Base-by-base conservation (phyloP, 225 moss, liverwort and hornwort species). In the Rhytidiadelphus loreus region DNA sequence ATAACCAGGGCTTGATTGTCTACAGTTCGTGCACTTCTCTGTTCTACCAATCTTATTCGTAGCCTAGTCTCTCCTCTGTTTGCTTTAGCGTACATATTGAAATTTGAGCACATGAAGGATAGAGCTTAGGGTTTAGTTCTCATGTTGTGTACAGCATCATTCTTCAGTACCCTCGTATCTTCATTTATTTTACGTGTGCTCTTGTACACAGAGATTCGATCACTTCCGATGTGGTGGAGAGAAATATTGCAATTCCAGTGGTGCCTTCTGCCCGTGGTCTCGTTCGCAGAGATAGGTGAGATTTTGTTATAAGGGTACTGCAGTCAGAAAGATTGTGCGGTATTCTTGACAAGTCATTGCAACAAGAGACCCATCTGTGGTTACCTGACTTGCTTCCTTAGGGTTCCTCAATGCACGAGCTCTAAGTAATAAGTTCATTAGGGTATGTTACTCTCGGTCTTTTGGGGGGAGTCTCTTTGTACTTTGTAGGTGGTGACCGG, bases 221-320 rank as follows among this genome's bases (percentile, higher is more conserved):
- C 85, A 92, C 94, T 86, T 94, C 92, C 23, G 98, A 97, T 85
- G 94, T 89, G 82, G 91, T 93, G 71, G 98, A 99, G 88, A 96
- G 92, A 89, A 96, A 94, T 85, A 94, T 96, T 88, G 91, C 95
- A 82, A 96, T 97, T 89, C 97, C 98, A 88, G 93, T 93, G 66
- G 91, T 91, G 81, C 88, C 87, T 57, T 69, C 94, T 83, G 90
- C 94, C 65, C 96, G 97, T 89, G 96, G 96, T 87, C 90, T 96
- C 86, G 95, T 93, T 76, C 97, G 97, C 72, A 94, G 93, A 92
- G 97, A 99, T 85, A 91, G 95, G 96, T 94, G 89, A 92, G 95
- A 90, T 77, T 86, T 88, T 80, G 30, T 62, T 85, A 20, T 46
- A 85, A 58, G 73, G 66, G 53, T 64, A 58, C 44, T 46, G 82